Evolutionary conservation across 2,329 filamentous ascomycete species (phyloP).

Genomic region (Curvularia eragrostidis): DNA sequence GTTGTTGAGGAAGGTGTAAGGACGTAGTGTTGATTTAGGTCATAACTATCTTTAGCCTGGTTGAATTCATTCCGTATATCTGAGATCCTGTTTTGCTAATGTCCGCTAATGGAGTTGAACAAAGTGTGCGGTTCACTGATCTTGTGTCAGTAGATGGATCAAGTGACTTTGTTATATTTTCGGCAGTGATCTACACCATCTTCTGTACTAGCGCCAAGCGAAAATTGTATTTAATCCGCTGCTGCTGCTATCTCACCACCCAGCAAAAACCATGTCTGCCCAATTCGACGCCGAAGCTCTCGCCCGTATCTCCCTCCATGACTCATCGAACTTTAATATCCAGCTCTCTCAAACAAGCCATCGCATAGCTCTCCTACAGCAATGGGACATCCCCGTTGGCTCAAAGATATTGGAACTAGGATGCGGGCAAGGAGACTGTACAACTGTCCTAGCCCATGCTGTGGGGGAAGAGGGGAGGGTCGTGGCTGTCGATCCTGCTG

Average conservation of each 20-base stretch:
- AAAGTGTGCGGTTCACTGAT: background rate
- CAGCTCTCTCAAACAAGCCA: conserved; percentile 33
- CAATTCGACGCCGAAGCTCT: conserved; percentile 21
- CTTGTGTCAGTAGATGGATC: background rate
- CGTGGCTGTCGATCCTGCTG: conserved; percentile 62
- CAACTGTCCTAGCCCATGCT: conserved; percentile 59
- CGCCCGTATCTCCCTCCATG: conserved; percentile 29
- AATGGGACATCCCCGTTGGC: conserved; percentile 38
- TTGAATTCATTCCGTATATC: background rate
- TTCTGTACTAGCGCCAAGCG: background rate
- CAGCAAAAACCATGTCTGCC: conserved; percentile 12
- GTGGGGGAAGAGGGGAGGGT: conserved; percentile 53
- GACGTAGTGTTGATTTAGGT: background rate
- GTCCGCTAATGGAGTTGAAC: background rate
- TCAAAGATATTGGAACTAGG: conserved; percentile 63
- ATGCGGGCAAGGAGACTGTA: conserved; percentile 66
- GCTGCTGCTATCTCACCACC: background rate
- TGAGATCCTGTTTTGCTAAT: background rate
- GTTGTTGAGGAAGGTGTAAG: conserved; percentile 12
- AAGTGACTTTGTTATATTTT: background rate
- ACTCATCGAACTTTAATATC: conserved; percentile 24
- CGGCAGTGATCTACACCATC: background rate
- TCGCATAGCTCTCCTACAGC: conserved; percentile 30
- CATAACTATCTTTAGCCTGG: background rate
- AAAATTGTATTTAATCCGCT: background rate